Conservation (phyloP, 306 rosid species). For the Luffa aegyptiaca region DNA sequence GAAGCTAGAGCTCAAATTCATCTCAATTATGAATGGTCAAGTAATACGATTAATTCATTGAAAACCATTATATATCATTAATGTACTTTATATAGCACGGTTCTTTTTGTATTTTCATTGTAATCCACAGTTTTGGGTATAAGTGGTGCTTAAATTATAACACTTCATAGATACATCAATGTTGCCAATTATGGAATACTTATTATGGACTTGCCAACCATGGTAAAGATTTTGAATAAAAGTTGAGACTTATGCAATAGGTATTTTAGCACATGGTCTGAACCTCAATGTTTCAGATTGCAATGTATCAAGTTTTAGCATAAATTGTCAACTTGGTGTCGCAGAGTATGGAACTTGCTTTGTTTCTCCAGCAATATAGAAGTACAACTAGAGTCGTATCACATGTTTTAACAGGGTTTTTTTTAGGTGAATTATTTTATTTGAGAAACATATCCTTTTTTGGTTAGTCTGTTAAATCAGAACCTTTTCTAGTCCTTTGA, state of each 20-base stretch:
- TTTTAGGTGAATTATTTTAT: background rate
- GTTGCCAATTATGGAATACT: background rate
- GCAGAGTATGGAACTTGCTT: background rate
- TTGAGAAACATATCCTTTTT: background rate
- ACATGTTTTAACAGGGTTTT: background rate
- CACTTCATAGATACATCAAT: background rate
- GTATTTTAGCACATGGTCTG: background rate
- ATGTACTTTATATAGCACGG: background rate
- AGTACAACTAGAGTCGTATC: background rate
- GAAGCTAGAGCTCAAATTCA: conserved; percentile 81
- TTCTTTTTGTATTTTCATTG: background rate
- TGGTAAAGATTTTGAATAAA: background rate
- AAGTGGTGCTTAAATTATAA: background rate
- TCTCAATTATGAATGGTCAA: conserved; percentile 67
- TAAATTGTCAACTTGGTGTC: background rate
- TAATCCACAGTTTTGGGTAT: background rate
- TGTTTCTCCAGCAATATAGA: background rate
- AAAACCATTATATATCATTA: background rate
- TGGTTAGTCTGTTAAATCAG: background rate
- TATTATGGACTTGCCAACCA: background rate
- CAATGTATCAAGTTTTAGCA: background rate
- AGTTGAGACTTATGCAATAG: background rate
- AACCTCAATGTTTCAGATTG: background rate
- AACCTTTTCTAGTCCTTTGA: background rate
- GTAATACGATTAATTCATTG: conserved; percentile 39